Evolutionary conservation across 2,329 filamentous ascomycete species (phyloP), one percentile per base, ranked within the genome.

Genomic region (Hymenoscyphus infarciens): DNA sequence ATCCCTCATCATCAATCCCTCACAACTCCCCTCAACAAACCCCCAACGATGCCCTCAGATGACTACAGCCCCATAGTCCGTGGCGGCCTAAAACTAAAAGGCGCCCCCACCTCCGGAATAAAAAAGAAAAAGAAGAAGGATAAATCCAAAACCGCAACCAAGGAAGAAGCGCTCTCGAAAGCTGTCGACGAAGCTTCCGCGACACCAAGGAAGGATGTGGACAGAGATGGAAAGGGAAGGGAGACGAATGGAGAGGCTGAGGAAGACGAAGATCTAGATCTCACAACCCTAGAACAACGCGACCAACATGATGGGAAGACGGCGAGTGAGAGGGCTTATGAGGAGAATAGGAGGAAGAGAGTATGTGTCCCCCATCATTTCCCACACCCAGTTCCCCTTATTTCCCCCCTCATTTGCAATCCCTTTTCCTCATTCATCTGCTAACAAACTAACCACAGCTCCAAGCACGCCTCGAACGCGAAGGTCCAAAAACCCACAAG

Each of bases 401-500:
- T n/a, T 22, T 22, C 39, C 16, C 39, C 15, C 39, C 39, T 8
- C 8, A 42, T 11, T 42, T 7, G 25, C 4, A 27, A 27, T 27
- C 25, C 4, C 2, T 27, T 27, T 27, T 27, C 25, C 25, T 27
- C 25, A 27, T 27, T 27, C 25, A 27, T 27, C 25, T 27, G 25
- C 16, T 16, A 19, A 56, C 53, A 61, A 45, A 61, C 4, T 19
- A 31, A 11, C 15, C 55, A 13, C 10, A 95, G 91, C 80, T 98
- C 71, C 86, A 95, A 70, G 89, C 97, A 72, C 82, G 92, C 66
- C 79, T 96, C 54, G 87, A 90, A 73, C 70, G 71, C 31, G 93
- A 97, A 74, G 88, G 96, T 16, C 85, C 94, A 69, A 98, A 97
- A 81, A 96, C 93, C 33, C 95, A 99, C 77, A 98, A 98, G 75